Evolutionary conservation across 2,329 filamentous ascomycete genomes (phyloP), one percentile per base, ranked within the genome.

Genomic region (Stachybotrys echinatus): DNA sequence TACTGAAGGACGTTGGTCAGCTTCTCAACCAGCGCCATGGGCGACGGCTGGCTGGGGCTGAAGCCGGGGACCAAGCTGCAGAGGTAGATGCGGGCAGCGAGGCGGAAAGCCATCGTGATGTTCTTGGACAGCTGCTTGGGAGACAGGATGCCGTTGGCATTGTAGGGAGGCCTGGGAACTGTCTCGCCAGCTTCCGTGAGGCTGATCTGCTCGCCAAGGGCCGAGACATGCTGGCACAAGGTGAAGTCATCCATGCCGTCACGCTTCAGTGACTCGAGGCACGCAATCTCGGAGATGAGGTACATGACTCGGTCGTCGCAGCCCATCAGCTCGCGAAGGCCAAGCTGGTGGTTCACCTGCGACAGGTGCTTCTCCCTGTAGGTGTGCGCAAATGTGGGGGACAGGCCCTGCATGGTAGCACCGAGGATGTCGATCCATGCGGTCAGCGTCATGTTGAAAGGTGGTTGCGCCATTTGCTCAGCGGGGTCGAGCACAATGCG

Each of bases 271-370:
- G 89, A 88, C 67, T 97, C 94, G 48, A 99, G 83, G 69, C 94
- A 97, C 49, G 92, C 89, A 61, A 97, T 96, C 72, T 99, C 94
- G 2, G 91, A 95, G 66, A 99, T 95, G 61, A 97, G 78, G 69
- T 96, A 97, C 91, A 99, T 96, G 70, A 97, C 88, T 20, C 85
- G 84, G 71, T 99, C 94, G 56, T 97, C 92, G 68, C 94, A 97
- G 58, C 94, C 94, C 92, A 97, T 97, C 47, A 97, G 80, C 73
- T 95, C 91, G 48, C 87, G 85, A 37, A 99, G 80, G 12, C 94
- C 94, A 14, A 85, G 75, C 49, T 76, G 81, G 20, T 77, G 71
- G 67, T 81, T 80, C 55, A 72, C 68, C 12, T 72, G 66, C 10
- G 89, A 88, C 47, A 96, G 81, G 67, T 96, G 89, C 77, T 96